Conservation (phyloP, 441 rosid species). For the Francoa sonchifolia region DNA sequence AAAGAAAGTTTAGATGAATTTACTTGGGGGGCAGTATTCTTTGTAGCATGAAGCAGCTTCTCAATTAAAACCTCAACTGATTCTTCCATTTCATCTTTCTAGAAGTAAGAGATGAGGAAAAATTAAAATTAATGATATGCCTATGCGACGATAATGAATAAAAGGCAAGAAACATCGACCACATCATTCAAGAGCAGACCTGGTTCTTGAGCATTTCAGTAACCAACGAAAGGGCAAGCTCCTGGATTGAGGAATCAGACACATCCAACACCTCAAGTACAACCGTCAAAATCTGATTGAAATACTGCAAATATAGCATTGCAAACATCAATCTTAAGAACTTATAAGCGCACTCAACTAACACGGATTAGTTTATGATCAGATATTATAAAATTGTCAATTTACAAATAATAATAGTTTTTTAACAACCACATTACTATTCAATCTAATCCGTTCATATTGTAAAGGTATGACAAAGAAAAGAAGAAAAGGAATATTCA, state of each 20-base stretch:
- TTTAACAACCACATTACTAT: too few relatives aligned
- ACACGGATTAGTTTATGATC: too few relatives aligned
- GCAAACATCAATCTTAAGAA: too few relatives aligned
- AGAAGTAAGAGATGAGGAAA: conserved; percentile 14
- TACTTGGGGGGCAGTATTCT: conserved; percentile 63
- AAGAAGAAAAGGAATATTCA: too few relatives aligned
- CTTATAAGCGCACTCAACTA: too few relatives aligned
- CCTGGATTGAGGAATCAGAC: conserved; percentile 57
- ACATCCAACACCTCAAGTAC: conserved; percentile 92
- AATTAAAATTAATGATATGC: not conserved
- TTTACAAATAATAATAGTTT: too few relatives aligned
- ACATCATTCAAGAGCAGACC: conserved; percentile 23
- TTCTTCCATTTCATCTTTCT: conserved; percentile 81
- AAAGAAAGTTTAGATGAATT: conserved; percentile 12
- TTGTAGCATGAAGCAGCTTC: conserved; percentile 69
- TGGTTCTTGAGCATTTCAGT: conserved; percentile 80
- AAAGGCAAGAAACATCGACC: not conserved
- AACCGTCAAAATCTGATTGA: conserved; percentile 91
- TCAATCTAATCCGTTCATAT: too few relatives aligned
- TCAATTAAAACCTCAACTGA: conserved; percentile 81
- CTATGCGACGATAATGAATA: not conserved
- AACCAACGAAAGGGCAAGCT: conserved; percentile 64
- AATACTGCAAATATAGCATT: conserved; percentile 45
- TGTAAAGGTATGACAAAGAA: too few relatives aligned
- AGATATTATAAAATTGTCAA: too few relatives aligned